Base-by-base conservation (phyloP, 2,329 filamentous ascomycete species). In the Aspergillus latus region DNA sequence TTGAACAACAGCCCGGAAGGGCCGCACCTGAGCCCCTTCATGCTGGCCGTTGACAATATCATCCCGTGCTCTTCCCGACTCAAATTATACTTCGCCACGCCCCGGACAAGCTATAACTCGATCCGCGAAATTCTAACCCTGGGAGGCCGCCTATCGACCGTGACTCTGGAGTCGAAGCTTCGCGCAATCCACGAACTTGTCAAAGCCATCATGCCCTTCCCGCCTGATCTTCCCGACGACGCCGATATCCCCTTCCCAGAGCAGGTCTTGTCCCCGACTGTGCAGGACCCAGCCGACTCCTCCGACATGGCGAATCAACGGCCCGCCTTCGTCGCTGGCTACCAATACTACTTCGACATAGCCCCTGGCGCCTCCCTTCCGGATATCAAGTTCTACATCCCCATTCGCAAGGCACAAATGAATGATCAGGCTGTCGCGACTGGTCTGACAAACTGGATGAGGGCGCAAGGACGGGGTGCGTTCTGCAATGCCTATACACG, bases 181-280 rank as follows among this genome's bases (percentile, higher is more conserved):
- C 46, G 39, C 32, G 45, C 48, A 3, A 30, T 56, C n/a, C 57
- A 73, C 32, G 16, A 39, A 21, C 46, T 49, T 1, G 46, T 49
- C 32, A 49, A 49, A 37, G 46, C 11, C 3, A 37, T 49, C 9
- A 49, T 49, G 46, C 46, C 46, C 6, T 11, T 30, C 29, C 32
- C 46, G 4, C 6, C 6, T 0, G 46, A 28, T 16, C 46, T 49
- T 4, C 16, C 46, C 3, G 46, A 49, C 32, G 32, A 49, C 32
- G 30, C 46, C n/a, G 46, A 49, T 11, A 49, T 49, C 46, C 46
- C 46, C 6, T 7, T 8, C 10, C 32, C 43, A 29, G 43, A 30
- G 26, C 42, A 7, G 6, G 7, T 21, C 21, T 21, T 21, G 21
- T 21, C 21, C 21, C 21, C 21, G 3, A 21, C 21, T 21, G 21